phyloP scores from a whole-genome alignment of 106 monocot species.

The Ottelia alismoides region DNA sequence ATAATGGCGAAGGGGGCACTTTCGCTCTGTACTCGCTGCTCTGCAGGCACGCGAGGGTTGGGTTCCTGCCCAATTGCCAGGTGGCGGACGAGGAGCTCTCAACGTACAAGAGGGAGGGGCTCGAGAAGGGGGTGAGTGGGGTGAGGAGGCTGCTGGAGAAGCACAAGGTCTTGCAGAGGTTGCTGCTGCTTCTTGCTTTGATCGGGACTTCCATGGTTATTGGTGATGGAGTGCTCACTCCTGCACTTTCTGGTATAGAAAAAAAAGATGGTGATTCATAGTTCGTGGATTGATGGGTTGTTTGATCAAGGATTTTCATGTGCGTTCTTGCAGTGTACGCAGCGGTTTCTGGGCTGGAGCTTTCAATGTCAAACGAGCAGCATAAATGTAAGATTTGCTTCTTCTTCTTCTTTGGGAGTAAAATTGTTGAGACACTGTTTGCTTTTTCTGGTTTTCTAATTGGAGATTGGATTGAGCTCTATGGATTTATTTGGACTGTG shows the following conservation, averaged over 20 bases:
- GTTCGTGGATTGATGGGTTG: not conserved
- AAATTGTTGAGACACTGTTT: not conserved
- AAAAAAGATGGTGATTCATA: not conserved
- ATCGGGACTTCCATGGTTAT: slow-evolving; percentile 89
- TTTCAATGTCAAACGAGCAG: slow-evolving; percentile 79
- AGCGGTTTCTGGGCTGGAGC: slow-evolving; percentile 87
- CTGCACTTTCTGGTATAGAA: slow-evolving; percentile 68
- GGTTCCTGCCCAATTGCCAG: slow-evolving; percentile 53
- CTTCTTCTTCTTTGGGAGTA: not conserved
- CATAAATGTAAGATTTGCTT: slow-evolving; percentile 63
- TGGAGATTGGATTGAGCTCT: not conserved
- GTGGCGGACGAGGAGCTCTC: slow-evolving; percentile 58
- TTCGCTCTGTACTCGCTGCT: slow-evolving; percentile 84
- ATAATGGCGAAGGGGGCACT: slow-evolving; percentile 85
- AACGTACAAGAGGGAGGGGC: slow-evolving; percentile 35
- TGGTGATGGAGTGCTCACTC: slow-evolving; percentile 81
- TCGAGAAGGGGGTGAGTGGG: slow-evolving; percentile 1
- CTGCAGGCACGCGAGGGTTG: slow-evolving; percentile 57
- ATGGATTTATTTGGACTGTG: not conserved
- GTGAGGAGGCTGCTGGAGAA: slow-evolving; percentile 24
- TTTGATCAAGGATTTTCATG: not conserved
- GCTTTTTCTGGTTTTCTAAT: not conserved
- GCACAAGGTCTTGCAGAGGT: slow-evolving; percentile 44
- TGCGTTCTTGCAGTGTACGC: slow-evolving; percentile 64
- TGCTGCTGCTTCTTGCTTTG: slow-evolving; percentile 56